These are phyloP conservation scores for Aspergillus tubingensis DNA, from an alignment of 2,329 filamentous ascomycete species.

Conservation along the genomic window DNA sequence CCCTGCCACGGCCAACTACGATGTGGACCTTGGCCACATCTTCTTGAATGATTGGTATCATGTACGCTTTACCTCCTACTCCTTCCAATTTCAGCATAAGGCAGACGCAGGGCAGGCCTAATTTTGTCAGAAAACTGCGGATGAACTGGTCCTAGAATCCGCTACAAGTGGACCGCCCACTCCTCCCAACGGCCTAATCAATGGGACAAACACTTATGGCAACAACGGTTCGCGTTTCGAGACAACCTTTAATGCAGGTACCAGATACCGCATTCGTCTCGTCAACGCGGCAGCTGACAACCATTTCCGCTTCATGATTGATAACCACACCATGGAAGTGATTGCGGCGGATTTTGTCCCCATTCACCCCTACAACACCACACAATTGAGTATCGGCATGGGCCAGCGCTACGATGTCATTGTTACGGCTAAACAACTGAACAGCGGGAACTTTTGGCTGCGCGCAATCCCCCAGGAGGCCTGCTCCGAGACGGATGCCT, in stretches of 20 bases:
- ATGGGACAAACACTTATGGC: background rate
- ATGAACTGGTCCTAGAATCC: background rate
- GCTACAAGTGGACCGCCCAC: background rate
- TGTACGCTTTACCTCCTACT: background rate
- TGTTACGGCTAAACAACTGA: constrained; percentile 43
- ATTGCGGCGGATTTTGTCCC: constrained; percentile 66
- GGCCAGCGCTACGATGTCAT: constrained; percentile 49
- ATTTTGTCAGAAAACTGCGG: background rate
- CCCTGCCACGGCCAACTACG: constrained; percentile 1
- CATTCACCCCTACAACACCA: constrained; percentile 61
- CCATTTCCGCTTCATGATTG: constrained; percentile 40
- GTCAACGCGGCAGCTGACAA: background rate
- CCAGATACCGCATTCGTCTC: background rate
- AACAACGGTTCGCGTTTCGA: background rate
- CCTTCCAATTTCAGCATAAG: too few species aligned
- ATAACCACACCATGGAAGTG: constrained; percentile 65
- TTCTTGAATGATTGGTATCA: background rate
- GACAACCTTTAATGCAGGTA: background rate
- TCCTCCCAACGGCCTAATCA: background rate
- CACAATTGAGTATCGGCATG: constrained; percentile 53
- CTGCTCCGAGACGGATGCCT: constrained; percentile 22
- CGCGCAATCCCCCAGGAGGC: constrained; percentile 27
- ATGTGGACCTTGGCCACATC: background rate
- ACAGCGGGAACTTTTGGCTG: constrained; percentile 47
- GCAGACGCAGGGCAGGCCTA: too few species aligned